Evolutionary conservation across 805 yeast species (phyloP).

Genomic region (Jamesozyma gamospora): DNA sequence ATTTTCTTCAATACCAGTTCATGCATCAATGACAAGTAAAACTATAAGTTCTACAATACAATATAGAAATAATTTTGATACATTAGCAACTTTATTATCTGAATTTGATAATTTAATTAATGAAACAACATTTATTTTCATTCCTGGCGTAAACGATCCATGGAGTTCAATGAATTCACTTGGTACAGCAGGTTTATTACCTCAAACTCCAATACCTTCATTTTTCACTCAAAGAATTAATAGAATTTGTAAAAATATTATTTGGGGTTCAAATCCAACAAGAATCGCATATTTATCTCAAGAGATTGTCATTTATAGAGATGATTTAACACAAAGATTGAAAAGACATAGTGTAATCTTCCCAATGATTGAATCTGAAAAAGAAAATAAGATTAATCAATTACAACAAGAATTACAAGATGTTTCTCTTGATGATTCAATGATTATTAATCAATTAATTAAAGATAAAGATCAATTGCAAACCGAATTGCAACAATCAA

Average conservation of each 20-base stretch:
- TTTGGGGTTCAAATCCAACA: slow-evolving; percentile 69
- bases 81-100: slow-evolving; percentile 55
- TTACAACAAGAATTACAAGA: slow-evolving; percentile 17
- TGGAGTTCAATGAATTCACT: slow-evolving; percentile 70
- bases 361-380: slow-evolving; percentile 29
- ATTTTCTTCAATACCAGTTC: slow-evolving; percentile 58
- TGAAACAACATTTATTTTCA: slow-evolving; percentile 49
- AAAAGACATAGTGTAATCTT: slow-evolving; percentile 59
- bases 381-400: slow-evolving; percentile 11
- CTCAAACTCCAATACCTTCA: slow-evolving; percentile 61
- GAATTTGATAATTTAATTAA: slow-evolving; percentile 31
- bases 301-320: slow-evolving; percentile 67
- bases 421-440: slow-evolving; percentile 7
- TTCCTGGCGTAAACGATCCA: slow-evolving; percentile 91
- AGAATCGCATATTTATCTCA: slow-evolving; percentile 72
- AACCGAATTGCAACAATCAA: slow-evolving; percentile 45
- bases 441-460: slow-evolving; percentile 20
- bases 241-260: slow-evolving; percentile 43
- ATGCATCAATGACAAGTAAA: slow-evolving; percentile 43
- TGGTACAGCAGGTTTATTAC: slow-evolving; percentile 56
- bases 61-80: slow-evolving; percentile 63
- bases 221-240: slow-evolving; percentile 61
- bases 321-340: slow-evolving; percentile 60
- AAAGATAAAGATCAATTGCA: slow-evolving; percentile 32
- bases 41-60: slow-evolving; percentile 40